A percentile compares a stretch with the other conserved stretches of the same genome.
Conservation (phyloP, 2,329 filamentous ascomycete genomes). For the Sporothrix pseudoabietina region DNA sequence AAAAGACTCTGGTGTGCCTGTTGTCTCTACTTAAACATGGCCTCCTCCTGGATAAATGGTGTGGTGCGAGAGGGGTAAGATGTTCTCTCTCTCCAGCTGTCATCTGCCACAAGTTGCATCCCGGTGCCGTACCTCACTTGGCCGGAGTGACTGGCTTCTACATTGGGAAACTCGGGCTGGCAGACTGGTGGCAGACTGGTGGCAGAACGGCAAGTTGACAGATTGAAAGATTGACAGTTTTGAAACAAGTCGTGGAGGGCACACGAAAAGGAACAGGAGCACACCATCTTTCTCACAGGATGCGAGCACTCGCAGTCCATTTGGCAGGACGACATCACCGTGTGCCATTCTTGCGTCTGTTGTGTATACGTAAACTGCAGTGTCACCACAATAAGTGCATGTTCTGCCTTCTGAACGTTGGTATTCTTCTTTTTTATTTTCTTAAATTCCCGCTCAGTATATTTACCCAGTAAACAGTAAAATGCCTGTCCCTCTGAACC, state of each 20-base stretch:
- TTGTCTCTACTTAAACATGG: no score
- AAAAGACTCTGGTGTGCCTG: background rate
- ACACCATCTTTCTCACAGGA: background rate
- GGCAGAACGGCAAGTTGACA: no score
- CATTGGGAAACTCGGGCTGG: background rate
- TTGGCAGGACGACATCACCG: background rate
- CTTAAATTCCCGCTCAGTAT: background rate
- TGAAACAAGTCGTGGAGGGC: background rate
- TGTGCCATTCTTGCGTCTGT: background rate
- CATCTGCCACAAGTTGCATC: background rate
- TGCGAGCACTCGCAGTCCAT: background rate
- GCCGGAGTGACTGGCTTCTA: background rate
- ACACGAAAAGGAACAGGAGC: background rate
- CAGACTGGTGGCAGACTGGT: background rate
- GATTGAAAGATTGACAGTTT: background rate
- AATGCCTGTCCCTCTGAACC: constrained; percentile 1
- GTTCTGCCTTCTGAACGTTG: background rate
- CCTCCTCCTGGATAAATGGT: background rate
- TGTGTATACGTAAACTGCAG: background rate
- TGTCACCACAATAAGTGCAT: background rate
- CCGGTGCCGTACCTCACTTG: background rate
- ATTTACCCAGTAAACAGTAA: background rate
- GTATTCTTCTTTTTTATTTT: background rate
- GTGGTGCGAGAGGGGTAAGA: background rate
- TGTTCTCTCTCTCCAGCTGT: background rate